A percentile compares a stretch with the other conserved stretches of the same genome.
phyloP scores from a whole-genome alignment of 2,329 filamentous ascomycete species.

The Pyrenophora tritici-repentis region DNA sequence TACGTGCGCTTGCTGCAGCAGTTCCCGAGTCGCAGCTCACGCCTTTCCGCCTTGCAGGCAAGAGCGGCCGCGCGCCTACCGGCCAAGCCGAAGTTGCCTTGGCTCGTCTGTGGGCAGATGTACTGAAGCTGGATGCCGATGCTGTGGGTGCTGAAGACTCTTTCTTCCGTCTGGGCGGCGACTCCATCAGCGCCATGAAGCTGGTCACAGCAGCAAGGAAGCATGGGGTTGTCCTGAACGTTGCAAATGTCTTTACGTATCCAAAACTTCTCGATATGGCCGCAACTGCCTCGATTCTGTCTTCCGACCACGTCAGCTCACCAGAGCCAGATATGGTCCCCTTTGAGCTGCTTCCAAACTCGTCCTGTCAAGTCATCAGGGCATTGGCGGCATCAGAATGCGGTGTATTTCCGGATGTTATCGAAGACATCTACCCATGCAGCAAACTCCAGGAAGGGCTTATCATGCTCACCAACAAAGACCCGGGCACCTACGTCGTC shows the following conservation, averaged over 20 bases:
- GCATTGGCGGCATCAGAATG: conserved; percentile 38
- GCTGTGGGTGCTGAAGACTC: conserved; percentile 52
- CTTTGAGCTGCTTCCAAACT: conserved; percentile 32
- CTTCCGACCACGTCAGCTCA: conserved; percentile 25
- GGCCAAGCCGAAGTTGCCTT: conserved; percentile 28
- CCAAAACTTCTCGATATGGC: conserved; percentile 54
- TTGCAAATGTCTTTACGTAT: conserved; percentile 52
- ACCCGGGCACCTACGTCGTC: conserved; percentile 42
- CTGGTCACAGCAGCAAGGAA: conserved; percentile 50
- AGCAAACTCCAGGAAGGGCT: conserved; percentile 41
- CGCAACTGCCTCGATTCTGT: conserved; percentile 23
- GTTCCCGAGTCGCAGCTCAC: conserved; percentile 38
- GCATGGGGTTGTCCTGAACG: conserved; percentile 48
- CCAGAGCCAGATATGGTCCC: conserved; percentile 23
- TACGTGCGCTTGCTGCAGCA: conserved; percentile 44
- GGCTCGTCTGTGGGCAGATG: conserved; percentile 47
- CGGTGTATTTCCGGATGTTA: conserved; percentile 25
- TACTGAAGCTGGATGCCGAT: conserved; percentile 45
- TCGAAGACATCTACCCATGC: conserved; percentile 42
- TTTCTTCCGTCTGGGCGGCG: conserved; percentile 55
- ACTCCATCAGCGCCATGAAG: conserved; percentile 54
- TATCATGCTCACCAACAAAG: conserved; percentile 37
- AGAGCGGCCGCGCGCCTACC: conserved; percentile 37
- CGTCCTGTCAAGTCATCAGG: conserved; percentile 23
- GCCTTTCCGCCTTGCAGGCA: conserved; percentile 34